Percentiles rank a stretch among this genome's conserved stretches.
phyloP scores from a whole-genome alignment of 257 asterid species.

The Euphrasia confusa region DNA sequence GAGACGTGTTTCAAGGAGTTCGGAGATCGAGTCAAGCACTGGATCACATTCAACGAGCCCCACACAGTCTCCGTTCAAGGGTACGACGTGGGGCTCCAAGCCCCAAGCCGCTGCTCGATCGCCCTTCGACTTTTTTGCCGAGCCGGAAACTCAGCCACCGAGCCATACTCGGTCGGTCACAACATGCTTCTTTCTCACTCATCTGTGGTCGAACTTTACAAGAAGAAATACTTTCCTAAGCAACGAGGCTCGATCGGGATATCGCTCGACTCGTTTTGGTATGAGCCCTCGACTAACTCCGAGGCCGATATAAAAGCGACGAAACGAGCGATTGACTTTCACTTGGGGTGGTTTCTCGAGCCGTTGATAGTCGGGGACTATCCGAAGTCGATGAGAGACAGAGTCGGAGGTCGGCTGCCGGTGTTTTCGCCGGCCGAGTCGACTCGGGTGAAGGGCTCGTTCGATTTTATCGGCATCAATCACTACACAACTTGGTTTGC shows the following conservation, averaged over 20 bases:
- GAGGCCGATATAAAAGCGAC: constrained; percentile 52
- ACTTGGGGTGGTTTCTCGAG: constrained; percentile 84
- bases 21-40: constrained; percentile 83
- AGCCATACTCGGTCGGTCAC: constrained; percentile 74
- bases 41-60: constrained; percentile 96
- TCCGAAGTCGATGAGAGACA: constrained; percentile 60
- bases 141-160: constrained; percentile 77
- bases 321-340: constrained; percentile 63
- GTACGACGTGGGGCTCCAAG: constrained; percentile 66
- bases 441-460: constrained; percentile 51
- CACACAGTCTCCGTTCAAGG: constrained; percentile 71
- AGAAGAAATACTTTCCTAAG: constrained; percentile 37
- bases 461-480: constrained; percentile 82
- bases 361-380: constrained; percentile 74
- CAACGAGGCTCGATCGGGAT: constrained; percentile 74
- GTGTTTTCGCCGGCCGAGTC: constrained; percentile 49
- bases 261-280: constrained; percentile 63
- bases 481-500: constrained; percentile 92
- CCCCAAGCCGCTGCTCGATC: constrained; percentile 76
- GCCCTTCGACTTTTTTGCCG: constrained; percentile 45
- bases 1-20: constrained; percentile 77
- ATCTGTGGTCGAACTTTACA: constrained; percentile 48
- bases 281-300: constrained; percentile 48
- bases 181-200: constrained; percentile 68
- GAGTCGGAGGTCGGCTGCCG: constrained; percentile 61